A percentile compares a stretch with the other conserved stretches of the same genome.
Evolutionary conservation across 805 yeast genomes (phyloP).

Genomic region (Candida chilensis): DNA sequence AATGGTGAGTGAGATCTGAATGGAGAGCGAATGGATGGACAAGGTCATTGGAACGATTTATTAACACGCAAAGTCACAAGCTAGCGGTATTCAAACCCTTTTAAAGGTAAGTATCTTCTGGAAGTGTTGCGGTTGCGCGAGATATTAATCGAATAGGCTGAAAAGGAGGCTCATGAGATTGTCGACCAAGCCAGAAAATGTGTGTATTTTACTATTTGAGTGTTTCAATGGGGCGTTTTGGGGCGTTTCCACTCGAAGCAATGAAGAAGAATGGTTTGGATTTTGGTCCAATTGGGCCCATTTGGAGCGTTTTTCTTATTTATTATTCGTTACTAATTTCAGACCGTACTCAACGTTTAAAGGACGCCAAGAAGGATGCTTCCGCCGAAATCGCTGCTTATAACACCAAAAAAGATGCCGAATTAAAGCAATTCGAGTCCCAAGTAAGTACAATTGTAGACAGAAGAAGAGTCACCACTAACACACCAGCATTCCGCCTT

Average conservation of each 20-base stretch:
- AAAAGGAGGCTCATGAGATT: slow-evolving; percentile 93
- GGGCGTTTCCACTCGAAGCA: no score
- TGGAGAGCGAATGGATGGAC: no score
- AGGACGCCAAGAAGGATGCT: slow-evolving; percentile 93
- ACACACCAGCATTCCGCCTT: slow-evolving; percentile 48
- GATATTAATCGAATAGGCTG: slow-evolving; percentile 44
- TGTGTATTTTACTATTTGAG: no score
- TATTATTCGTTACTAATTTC: slow-evolving; percentile 1
- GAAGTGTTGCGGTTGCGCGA: slow-evolving; percentile 3
- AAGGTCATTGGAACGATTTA: neutral
- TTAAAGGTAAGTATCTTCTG: slow-evolving; percentile 32
- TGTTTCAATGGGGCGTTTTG: no score
- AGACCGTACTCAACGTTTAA: slow-evolving; percentile 78
- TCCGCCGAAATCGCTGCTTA: slow-evolving; percentile 80
- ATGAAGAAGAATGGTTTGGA: no score
- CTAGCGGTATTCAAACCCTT: slow-evolving; percentile 58
- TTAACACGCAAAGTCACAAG: neutral
- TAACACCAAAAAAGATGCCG: slow-evolving; percentile 75
- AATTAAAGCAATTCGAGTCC: slow-evolving; percentile 63
- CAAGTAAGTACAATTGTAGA: slow-evolving; percentile 21
- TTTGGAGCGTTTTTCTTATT: no score
- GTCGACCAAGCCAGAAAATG: slow-evolving; percentile 89
- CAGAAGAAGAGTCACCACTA: slow-evolving; percentile 4
- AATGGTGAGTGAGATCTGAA: no score
- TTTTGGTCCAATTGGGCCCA: no score